Evolutionary conservation across 768 basidiomycete genomes (phyloP), one percentile per base, ranked within the genome.

Genomic region (Phylloporus arenicola): DNA sequence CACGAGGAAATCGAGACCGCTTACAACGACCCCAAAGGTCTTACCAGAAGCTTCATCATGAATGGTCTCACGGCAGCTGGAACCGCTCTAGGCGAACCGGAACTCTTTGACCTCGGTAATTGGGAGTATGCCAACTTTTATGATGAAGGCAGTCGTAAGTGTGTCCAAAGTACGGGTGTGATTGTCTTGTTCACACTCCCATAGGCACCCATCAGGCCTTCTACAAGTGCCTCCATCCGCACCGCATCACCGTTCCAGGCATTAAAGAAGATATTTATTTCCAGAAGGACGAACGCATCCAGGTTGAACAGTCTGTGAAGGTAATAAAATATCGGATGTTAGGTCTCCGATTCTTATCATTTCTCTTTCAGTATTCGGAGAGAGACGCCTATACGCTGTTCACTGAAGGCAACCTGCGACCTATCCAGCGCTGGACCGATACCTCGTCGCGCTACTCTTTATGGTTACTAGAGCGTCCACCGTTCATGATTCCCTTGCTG

Each of bases 301-400:
- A 88, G 56, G 82, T 98, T 38, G 96, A 98, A 64, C 77, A 84
- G 56, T 92, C 91, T 35, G 74, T 84, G 65, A 99, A 97, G 80
- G 93, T 91, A 57, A 43, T 69, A 11, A 6, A 5, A n/a, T 29
- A 53, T 44, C 12, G 7, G 4, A n/a, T 9, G 1, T 6, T 5
- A n/a, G 13, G 38, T 44, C 9, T 1, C 33, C 31, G 13, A 17
- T 48, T 17, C 31, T 59, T 6, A 57, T 19, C 5, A 9, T 30
- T 17, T 43, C 35, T 51, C 37, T 17, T 10, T 7, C 13, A 97
- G 92, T 99, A 86, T 64, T 91, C 92, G 0, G 82, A 84, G 25
- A 62, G 57, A 5, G 92, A 94, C 57, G 81, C 81, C 0, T 76
- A 79, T 50, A 64, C 71, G 0, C 73, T 98, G 27, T 96, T 98